Conservation (phyloP, 1,139 yeast genomes). For the Sporopachydermia cereana region DNA sequence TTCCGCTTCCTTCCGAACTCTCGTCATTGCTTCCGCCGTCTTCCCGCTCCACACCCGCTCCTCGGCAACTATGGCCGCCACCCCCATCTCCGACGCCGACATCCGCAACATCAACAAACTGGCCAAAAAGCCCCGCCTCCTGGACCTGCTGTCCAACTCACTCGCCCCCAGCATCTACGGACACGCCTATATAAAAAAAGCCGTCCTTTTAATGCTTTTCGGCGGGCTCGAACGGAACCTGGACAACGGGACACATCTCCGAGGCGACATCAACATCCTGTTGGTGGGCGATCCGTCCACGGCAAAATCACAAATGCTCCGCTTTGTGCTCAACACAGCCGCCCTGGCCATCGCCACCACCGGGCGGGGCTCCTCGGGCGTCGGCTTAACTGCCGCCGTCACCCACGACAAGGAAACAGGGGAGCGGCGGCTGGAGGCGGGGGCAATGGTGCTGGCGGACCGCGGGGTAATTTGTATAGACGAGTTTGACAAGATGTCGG, state of each 20-base stretch:
- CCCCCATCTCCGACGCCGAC: conserved; percentile 69
- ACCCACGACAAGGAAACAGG: conserved; percentile 96
- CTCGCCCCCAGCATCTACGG: conserved; percentile 96
- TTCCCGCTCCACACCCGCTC: conserved; percentile 77
- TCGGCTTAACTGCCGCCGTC: conserved; percentile 98
- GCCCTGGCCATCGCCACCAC: conserved; percentile 95
- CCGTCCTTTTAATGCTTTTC: conserved; percentile 77
- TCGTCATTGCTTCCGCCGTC: conserved; percentile 77
- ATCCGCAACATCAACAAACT: conserved; percentile 77
- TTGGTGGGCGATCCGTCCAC: conserved; percentile 99
- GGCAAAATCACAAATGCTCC: conserved; percentile 88
- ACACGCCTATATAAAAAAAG: conserved; percentile 81
- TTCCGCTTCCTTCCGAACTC: conserved; percentile 63
- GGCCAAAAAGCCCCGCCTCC: conserved; percentile 56
- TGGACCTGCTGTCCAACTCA: conserved; percentile 72
- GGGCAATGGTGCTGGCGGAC: conserved; percentile 98
- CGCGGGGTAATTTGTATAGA: conserved; percentile 97
- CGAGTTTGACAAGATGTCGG: conserved; percentile 97
- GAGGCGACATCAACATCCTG: conserved; percentile 92
- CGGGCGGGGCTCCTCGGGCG: conserved; percentile 98
- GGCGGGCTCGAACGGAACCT: conserved; percentile 95
- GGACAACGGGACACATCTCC: conserved; percentile 89
- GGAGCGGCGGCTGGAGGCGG: conserved; percentile 92
- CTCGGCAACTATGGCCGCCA: conserved; percentile 72
- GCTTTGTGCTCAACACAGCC: conserved; percentile 92